A percentile compares a stretch with the other conserved stretches of the same genome.
phyloP scores from a whole-genome alignment of 2,329 filamentous ascomycete genomes.

The Sclerotinia minor region DNA sequence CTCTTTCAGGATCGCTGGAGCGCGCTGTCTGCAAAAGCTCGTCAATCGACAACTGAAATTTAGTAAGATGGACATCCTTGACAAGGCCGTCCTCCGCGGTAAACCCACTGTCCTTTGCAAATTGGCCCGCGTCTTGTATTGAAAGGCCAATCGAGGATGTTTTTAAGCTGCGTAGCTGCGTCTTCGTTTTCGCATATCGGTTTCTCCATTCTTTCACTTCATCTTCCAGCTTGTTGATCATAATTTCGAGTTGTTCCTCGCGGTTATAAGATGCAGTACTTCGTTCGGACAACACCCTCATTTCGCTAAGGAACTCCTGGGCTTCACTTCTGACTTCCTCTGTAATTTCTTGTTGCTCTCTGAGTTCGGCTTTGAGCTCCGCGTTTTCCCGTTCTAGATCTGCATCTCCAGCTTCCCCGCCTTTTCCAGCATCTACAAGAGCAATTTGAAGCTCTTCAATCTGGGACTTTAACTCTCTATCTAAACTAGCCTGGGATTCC shows the following conservation, averaged over 20 bases:
- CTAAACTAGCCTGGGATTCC: conserved; percentile 64
- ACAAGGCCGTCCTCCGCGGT: conserved; percentile 73
- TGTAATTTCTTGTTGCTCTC: conserved; percentile 77
- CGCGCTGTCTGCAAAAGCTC: conserved; percentile 80
- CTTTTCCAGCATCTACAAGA: conserved; percentile 36
- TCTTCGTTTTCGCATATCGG: conserved; percentile 84
- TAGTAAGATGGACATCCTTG: conserved; percentile 89
- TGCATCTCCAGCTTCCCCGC: conserved; percentile 44
- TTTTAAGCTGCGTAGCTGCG: conserved; percentile 78
- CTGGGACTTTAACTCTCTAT: conserved; percentile 63
- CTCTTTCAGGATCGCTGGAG: conserved; percentile 67
- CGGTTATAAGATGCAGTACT: conserved; percentile 77
- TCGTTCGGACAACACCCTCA: conserved; percentile 80
- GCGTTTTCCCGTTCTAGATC: conserved; percentile 67
- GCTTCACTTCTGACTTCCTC: conserved; percentile 86
- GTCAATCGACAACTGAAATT: conserved; percentile 92
- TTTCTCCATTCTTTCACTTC: conserved; percentile 90
- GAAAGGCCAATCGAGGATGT: conserved; percentile 75
- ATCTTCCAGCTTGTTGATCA: conserved; percentile 73
- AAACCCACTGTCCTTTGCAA: conserved; percentile 66
- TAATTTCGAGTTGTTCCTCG: conserved; percentile 74
- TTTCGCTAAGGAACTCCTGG: conserved; percentile 80
- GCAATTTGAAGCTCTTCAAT: conserved; percentile 54
- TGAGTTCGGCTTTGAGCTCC: conserved; percentile 62
- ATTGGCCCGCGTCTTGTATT: conserved; percentile 67